A percentile compares a stretch with the other conserved stretches of the same genome.
phyloP scores from a whole-genome alignment of 495 filamentous ascomycete species.

The Aspergillus homomorphus region DNA sequence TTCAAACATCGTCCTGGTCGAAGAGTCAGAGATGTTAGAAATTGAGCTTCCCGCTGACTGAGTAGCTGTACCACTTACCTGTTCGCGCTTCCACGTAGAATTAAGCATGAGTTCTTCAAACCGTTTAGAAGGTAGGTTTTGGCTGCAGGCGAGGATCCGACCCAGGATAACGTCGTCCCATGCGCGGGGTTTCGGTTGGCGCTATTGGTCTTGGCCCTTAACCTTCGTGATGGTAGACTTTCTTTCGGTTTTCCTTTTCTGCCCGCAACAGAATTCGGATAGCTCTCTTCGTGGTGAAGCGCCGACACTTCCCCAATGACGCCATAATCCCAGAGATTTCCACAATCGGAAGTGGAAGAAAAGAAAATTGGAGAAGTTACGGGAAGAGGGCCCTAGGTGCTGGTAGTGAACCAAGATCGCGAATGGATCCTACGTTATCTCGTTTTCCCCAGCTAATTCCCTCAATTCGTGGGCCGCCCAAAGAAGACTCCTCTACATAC shows the following conservation, averaged over 20 bases:
- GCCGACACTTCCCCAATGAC: background rate
- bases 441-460: conserved; percentile 1
- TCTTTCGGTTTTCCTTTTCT: background rate
- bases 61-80: background rate
- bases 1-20: background rate
- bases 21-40: background rate
- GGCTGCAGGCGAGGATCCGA: background rate
- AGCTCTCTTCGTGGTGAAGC: background rate
- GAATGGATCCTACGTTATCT: conserved; percentile 12
- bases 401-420: conserved; percentile 17
- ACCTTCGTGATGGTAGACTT: background rate
- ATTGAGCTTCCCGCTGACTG: background rate
- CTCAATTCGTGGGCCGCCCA: conserved; percentile 14
- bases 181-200: background rate
- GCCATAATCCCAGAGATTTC: background rate
- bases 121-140: background rate
- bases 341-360: background rate
- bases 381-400: conserved; percentile 9
- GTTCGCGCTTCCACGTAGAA: background rate
- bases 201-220: background rate
- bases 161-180: background rate
- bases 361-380: background rate
- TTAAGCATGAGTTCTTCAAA: background rate
- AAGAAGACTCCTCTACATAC: conserved; percentile 9
- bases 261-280: background rate